A percentile compares a stretch with the other conserved stretches of the same genome.
These are phyloP conservation scores for Gloeopeniophorella convolvens DNA, from an alignment of 768 basidiomycete genomes.

Conservation along the genomic window DNA sequence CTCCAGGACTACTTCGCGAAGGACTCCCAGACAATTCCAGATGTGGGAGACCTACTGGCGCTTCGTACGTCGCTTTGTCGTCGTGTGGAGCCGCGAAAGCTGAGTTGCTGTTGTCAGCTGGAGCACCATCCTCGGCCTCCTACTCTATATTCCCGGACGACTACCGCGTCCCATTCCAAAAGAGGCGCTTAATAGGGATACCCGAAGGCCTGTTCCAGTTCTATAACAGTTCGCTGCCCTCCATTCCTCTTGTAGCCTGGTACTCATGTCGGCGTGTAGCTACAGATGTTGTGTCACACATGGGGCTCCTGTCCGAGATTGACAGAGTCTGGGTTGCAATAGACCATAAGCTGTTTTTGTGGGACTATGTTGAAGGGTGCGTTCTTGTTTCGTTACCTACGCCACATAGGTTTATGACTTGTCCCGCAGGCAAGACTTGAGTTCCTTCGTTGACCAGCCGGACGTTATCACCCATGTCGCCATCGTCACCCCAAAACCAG, in stretches of 20 bases:
- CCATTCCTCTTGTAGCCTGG: background rate
- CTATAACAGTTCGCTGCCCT: constrained; percentile 51
- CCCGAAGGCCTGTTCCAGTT: constrained; percentile 74
- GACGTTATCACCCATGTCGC: constrained; percentile 87
- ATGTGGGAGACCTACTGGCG: constrained; percentile 61
- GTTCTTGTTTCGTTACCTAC: constrained; percentile 23
- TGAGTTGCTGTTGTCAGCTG: constrained; percentile 34
- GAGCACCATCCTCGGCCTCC: constrained; percentile 62
- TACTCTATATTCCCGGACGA: constrained; percentile 77
- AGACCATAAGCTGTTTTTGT: constrained; percentile 89
- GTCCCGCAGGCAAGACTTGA: constrained; percentile 71
- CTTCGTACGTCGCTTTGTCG: constrained; percentile 36
- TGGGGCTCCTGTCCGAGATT: constrained; percentile 90
- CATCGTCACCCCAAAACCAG: constrained; percentile 76
- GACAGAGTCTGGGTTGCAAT: constrained; percentile 94
- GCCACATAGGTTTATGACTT: constrained; percentile 3
- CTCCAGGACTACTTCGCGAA: constrained; percentile 64
- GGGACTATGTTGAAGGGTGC: constrained; percentile 95
- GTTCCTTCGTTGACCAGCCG: constrained; percentile 85
- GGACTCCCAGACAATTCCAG: constrained; percentile 70
- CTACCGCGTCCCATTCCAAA: constrained; percentile 73
- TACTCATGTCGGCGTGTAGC: constrained; percentile 34
- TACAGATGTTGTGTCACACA: constrained; percentile 64
- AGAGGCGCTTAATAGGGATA: constrained; percentile 66
- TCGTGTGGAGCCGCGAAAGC: background rate